phyloP scores from a whole-genome alignment of 1,284 basidiomycete genomes.

The Cutaneotrichosporon dermatis region DNA sequence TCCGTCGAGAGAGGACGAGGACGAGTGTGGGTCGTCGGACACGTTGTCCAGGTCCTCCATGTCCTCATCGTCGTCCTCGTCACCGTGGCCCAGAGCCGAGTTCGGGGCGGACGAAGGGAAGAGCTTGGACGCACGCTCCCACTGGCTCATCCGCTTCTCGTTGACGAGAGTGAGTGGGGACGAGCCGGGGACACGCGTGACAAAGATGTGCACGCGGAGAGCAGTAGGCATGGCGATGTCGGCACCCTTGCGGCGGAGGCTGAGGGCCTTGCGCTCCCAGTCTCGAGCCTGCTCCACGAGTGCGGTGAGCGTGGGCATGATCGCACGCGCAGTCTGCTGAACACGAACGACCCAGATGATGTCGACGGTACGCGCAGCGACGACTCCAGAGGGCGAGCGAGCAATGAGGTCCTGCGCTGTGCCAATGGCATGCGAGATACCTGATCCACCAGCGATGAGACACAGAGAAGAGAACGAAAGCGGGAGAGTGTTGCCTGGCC shows the following conservation, averaged over 20 bases:
- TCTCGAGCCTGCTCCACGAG: slow-evolving; percentile 38
- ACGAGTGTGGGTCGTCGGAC: slow-evolving; percentile 5
- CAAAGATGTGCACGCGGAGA: slow-evolving; percentile 40
- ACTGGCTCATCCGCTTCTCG: slow-evolving; percentile 3
- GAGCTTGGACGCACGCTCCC: background rate
- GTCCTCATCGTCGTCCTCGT: background rate
- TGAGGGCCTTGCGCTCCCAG: slow-evolving; percentile 31
- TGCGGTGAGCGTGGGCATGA: slow-evolving; percentile 34
- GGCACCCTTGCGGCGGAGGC: slow-evolving; percentile 22
- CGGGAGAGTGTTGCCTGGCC: slow-evolving; percentile 40
- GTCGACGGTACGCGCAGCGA: slow-evolving; percentile 44
- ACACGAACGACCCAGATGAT: slow-evolving; percentile 46
- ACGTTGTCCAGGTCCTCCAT: slow-evolving; percentile 2
- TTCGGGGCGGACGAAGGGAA: background rate
- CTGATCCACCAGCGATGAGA: slow-evolving; percentile 46
- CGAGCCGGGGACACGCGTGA: slow-evolving; percentile 37
- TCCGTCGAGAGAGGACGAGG: background rate
- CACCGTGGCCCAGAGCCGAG: background rate
- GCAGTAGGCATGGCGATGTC: slow-evolving; percentile 28
- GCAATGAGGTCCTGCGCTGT: slow-evolving; percentile 40
- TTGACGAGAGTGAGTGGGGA: slow-evolving; percentile 33
- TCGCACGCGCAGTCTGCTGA: slow-evolving; percentile 35
- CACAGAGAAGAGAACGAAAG: slow-evolving; percentile 43
- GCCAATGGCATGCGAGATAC: slow-evolving; percentile 42
- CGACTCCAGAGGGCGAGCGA: slow-evolving; percentile 35